Base-by-base conservation (phyloP, 441 rosid genomes). In the Cnidoscolus chayamansa region DNA sequence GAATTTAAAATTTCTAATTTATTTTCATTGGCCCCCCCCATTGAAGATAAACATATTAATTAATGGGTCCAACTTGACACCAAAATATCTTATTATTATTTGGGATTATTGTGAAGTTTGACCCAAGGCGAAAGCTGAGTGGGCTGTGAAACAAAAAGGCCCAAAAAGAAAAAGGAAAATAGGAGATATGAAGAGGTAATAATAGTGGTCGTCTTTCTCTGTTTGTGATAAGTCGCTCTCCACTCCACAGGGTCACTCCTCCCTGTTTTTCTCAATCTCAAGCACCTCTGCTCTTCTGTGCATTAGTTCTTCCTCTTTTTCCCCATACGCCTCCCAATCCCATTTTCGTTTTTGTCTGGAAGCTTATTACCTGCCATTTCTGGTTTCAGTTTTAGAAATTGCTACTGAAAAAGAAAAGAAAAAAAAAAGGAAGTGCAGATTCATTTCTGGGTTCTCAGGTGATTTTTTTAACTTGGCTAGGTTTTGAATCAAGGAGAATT, bases 161-260 rank as follows among this genome's bases (percentile, higher is more conserved):
- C 4, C 3, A 35, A 35, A 57, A 57, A 13, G 10, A 7, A 31
- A 9, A 7, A 4, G 19, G 45, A 32, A 10, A 8, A 7, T 0
- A 17, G 59, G 9, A 58, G 62, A 25, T 25, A 35, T 35, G n/a
- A 19, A 66, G 40, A 13, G 8, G 45, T 13, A 50, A 51, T 1
- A 50, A 30, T 30, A 30, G 55, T 66, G 70, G 70, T 0, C n/a
- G 55, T 66, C 12, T 49, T 50, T 31, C 57, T 7, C 70, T 49
- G 58, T 50, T 66, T 15, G 57, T 66, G 58, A 66, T 65, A 65
- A 65, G 58, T 66, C 45, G 43, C 70, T 66, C 58, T 25, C 58
- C 12, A 2, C 58, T 66, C 45, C 70, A 66, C 58, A 15, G 19
- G 7, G 47, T 61, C 20, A 1, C 56, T 53, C 7, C 45, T 2